These are phyloP conservation scores for Lachancea cidri DNA, from an alignment of 805 yeast genomes.

Conservation along the genomic window DNA sequence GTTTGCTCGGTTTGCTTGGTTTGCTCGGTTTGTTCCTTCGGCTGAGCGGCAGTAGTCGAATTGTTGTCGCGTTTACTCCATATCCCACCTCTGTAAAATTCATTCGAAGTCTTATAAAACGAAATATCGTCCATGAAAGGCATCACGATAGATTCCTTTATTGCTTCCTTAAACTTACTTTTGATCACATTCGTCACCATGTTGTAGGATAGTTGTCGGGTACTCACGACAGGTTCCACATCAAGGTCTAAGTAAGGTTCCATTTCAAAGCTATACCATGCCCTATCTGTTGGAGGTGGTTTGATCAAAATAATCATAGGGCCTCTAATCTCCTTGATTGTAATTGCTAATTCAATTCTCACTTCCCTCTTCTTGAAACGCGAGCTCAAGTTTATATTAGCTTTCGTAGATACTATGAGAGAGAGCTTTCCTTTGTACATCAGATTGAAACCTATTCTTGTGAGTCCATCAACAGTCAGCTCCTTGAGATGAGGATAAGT, in stretches of 20 bases:
- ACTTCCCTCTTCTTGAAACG: conserved; percentile 73
- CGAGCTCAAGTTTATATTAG: conserved; percentile 67
- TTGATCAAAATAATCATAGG: conserved; percentile 64
- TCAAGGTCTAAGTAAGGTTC: conserved; percentile 73
- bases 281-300: conserved; percentile 84
- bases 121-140: conserved; percentile 89
- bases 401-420: conserved; percentile 74
- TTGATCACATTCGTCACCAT: conserved; percentile 78
- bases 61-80: conserved; percentile 43
- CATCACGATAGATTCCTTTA: conserved; percentile 70
- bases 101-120: conserved; percentile 59
- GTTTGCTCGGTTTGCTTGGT: conserved; percentile 5
- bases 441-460: conserved; percentile 56
- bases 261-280: conserved; percentile 84
- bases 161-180: conserved; percentile 69
- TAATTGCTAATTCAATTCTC: conserved; percentile 64
- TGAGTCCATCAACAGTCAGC: conserved; percentile 74
- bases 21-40: not conserved
- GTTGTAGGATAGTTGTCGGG: conserved; percentile 71
- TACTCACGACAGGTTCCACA: conserved; percentile 88
- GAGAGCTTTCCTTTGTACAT: conserved; percentile 73
- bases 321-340: conserved; percentile 66
- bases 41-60: not conserved
- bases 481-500: conserved; percentile 66
- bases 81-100: conserved; percentile 85